Evolutionary conservation across 176 grass and related monocot genomes (phyloP), one percentile per base, ranked within the genome.

Genomic region (Rhynchospora pubera): DNA sequence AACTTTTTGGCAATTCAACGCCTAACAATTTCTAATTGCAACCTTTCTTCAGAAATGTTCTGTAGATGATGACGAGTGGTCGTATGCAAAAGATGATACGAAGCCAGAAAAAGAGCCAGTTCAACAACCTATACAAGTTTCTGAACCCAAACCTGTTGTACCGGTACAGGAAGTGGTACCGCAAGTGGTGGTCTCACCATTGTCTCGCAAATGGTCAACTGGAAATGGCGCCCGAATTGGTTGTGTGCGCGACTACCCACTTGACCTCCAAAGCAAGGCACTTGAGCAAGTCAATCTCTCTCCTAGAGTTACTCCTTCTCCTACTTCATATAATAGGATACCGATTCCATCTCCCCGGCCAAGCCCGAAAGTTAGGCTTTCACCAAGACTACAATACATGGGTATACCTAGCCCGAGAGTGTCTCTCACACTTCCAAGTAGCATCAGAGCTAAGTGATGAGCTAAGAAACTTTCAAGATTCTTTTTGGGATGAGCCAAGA

Each of bases 251-350:
- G 90, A 97, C 63, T 97, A 94, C 91, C 89, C 94, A 18, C 85
- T 70, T 5, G 86, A 90, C 28, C 88, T 97, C 10, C 91, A 94
- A 79, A 85, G 65, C 88, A 94, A 87, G 87, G 94, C 94, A 1
- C 86, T 97, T 8, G 94, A 97, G 80, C 94, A 97, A 76, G 94
- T 94, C 43, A 94, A 97, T 62, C 91, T 97, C n/a, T 94, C 94
- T 65, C 94, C 94, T 19, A 82, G 88, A 30, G 75, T 89, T 65
- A 63, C 64, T 30, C 84, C 88, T 43, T 89, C 91, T 9, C 89
- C 91, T 6, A 70, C 14, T 67, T 82, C 79, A 6, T 57, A n/a
- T 2, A 83, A 66, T 62, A 83, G 78, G 84, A 43, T 92, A 24
- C 94, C 91, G 1, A 92, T 97, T 67, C 94, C 94, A 2, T 94